phyloP scores from a whole-genome alignment of 768 basidiomycete species.

The Russula foetens region DNA sequence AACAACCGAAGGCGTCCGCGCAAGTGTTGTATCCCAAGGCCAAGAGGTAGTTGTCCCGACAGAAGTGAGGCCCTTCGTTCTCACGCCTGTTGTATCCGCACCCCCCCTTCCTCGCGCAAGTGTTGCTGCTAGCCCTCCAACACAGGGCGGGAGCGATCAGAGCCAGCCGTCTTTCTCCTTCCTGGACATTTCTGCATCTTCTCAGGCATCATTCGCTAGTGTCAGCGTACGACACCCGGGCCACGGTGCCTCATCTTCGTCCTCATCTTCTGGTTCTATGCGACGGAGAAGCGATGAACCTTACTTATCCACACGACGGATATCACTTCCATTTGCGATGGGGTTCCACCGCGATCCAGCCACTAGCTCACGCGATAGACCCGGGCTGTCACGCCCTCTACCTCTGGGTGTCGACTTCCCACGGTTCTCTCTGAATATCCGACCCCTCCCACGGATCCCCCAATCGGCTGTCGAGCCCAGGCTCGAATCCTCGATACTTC shows the following conservation, averaged over 20 bases:
- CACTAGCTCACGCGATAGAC: neutral
- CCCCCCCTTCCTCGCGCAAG: neutral
- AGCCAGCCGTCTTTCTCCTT: slow-evolving; percentile 16
- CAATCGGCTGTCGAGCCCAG: neutral
- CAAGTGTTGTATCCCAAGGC: neutral
- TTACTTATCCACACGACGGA: neutral
- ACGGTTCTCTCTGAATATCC: slow-evolving; percentile 1
- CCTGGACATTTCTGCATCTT: slow-evolving; percentile 18
- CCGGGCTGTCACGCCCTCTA: neutral
- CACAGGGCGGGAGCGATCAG: neutral
- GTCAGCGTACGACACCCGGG: neutral
- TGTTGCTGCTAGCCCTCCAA: neutral
- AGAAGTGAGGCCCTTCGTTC: neutral
- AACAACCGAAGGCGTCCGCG: neutral
- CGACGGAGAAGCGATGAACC: slow-evolving; percentile 2
- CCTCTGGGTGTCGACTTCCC: slow-evolving; percentile 7
- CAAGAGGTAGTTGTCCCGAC: neutral
- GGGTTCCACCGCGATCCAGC: slow-evolving; percentile 10
- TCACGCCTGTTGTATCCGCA: neutral
- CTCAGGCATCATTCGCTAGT: slow-evolving; percentile 4
- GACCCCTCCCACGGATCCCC: slow-evolving; percentile 12
- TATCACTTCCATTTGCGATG: slow-evolving; percentile 18
- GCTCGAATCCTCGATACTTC: neutral
- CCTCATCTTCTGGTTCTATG: slow-evolving; percentile 11
- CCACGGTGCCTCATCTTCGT: neutral